Conservation (phyloP, 169 alveolate species). For the Plasmodium adleri region DNA sequence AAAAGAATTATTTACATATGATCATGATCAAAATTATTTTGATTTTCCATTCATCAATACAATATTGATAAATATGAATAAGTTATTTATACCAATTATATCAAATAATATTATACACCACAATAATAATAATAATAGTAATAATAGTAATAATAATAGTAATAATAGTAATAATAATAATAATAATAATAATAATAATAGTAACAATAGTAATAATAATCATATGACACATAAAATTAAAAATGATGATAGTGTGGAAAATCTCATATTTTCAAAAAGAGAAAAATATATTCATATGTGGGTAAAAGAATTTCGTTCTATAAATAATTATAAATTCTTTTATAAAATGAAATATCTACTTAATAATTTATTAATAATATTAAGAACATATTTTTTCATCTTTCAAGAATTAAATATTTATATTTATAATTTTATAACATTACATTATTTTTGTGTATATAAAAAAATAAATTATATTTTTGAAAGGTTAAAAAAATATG, state of each 20-base stretch:
- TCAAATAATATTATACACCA: not conserved
- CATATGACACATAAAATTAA: constrained; percentile 6
- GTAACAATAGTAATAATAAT: not conserved
- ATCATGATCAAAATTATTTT: constrained; percentile 12
- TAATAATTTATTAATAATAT: constrained; percentile 19
- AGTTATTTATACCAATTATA: constrained; percentile 19
- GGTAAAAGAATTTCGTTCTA: constrained; percentile 24
- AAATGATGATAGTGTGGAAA: not conserved
- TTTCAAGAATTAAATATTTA: constrained; percentile 51
- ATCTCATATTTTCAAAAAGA: constrained; percentile 2
- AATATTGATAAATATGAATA: constrained; percentile 14
- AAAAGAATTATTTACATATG: constrained; percentile 49
- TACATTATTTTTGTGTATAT: constrained; percentile 45
- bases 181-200: no score
- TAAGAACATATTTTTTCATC: constrained; percentile 31
- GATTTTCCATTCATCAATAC: constrained; percentile 28
- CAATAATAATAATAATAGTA: not conserved
- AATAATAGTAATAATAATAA: not conserved
- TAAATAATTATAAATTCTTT: constrained; percentile 26
- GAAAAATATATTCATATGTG: constrained; percentile 6
- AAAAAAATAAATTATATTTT: constrained; percentile 15
- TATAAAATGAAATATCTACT: constrained; percentile 30
- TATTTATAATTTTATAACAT: constrained; percentile 18
- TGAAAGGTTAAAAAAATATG: constrained; percentile 8
- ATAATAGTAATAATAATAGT: not conserved